Percentiles rank a stretch among this genome's conserved stretches.
Evolutionary conservation across 768 basidiomycete genomes (phyloP).

Genomic region (Tricholoma saponaceum): DNA sequence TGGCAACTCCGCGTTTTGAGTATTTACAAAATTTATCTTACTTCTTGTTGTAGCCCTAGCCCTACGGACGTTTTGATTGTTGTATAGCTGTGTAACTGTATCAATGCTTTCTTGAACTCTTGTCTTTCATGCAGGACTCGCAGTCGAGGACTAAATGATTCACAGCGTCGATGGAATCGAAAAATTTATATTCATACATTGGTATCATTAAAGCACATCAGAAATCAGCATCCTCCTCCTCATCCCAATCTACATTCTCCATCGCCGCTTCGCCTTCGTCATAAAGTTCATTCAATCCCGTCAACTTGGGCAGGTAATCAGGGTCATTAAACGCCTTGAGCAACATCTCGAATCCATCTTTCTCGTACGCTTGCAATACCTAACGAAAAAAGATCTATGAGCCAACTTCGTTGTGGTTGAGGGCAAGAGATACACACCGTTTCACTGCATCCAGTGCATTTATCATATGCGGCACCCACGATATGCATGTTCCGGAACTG

Average conservation of each 20-base stretch:
- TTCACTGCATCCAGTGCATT: constrained; percentile 90
- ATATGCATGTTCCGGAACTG: constrained; percentile 85
- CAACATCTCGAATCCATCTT: constrained; percentile 77
- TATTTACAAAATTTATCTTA: no score
- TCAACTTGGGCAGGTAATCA: constrained; percentile 68
- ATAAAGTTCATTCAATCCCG: constrained; percentile 76
- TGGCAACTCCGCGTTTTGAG: no score
- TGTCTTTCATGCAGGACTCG: no score
- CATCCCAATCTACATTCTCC: constrained; percentile 76
- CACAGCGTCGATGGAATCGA: not conserved
- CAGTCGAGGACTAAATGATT: no score
- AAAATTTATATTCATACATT: not conserved
- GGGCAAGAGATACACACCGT: constrained; percentile 43
- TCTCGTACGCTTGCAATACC: constrained; percentile 81
- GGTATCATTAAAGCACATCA: constrained; percentile 13
- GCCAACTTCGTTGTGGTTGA: not conserved
- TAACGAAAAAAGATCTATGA: constrained; percentile 21
- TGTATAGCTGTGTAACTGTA: no score
- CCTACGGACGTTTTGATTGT: no score
- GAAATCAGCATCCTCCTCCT: constrained; percentile 44
- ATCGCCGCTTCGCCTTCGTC: constrained; percentile 69
- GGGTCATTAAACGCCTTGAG: constrained; percentile 79
- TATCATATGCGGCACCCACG: constrained; percentile 79
- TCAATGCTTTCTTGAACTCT: no score
- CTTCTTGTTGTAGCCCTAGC: no score